A percentile compares a stretch with the other conserved stretches of the same genome.
Evolutionary conservation across 768 basidiomycete species (phyloP).

Genomic region (Sistotremastrum niveocremeum): DNA sequence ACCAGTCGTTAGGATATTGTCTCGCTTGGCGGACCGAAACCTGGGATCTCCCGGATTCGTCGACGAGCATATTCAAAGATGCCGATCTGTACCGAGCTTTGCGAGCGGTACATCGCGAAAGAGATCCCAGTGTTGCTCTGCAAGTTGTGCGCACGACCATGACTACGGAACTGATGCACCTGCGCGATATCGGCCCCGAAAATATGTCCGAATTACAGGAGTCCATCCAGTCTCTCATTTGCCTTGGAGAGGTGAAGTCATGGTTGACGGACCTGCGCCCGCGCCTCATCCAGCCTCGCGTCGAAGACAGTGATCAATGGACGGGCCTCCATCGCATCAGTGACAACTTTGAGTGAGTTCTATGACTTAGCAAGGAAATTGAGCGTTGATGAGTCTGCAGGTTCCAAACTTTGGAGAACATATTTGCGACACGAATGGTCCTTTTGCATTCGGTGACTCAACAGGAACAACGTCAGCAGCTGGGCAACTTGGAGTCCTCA

Average conservation of each 20-base stretch:
- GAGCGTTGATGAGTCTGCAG: slow-evolving; percentile 24
- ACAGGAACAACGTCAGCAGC: slow-evolving; percentile 60
- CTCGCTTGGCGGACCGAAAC: slow-evolving; percentile 90
- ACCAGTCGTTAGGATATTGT: slow-evolving; percentile 50
- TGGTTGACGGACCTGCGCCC: slow-evolving; percentile 32
- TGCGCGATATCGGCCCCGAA: slow-evolving; percentile 61
- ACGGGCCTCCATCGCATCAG: slow-evolving; percentile 33
- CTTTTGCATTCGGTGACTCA: slow-evolving; percentile 60
- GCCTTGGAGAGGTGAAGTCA: slow-evolving; percentile 57
- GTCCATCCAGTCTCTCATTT: slow-evolving; percentile 61
- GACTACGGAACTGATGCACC: slow-evolving; percentile 43
- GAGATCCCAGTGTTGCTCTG: slow-evolving; percentile 39
- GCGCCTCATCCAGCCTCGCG: slow-evolving; percentile 18
- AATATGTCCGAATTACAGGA: slow-evolving; percentile 65
- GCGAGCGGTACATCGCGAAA: slow-evolving; percentile 69
- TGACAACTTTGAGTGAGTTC: slow-evolving; percentile 52
- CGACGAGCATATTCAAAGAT: slow-evolving; percentile 30
- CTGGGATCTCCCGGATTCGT: slow-evolving; percentile 80
- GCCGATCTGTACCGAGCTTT: slow-evolving; percentile 65
- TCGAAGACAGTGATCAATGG: slow-evolving; percentile 24
- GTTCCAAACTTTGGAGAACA: slow-evolving; percentile 59
- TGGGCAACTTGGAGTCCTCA: slow-evolving; percentile 54
- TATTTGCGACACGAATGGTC: slow-evolving; percentile 71
- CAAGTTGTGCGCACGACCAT: slow-evolving; percentile 36
- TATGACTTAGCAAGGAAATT: background rate